Conservation (phyloP, 1,139 yeast genomes). For the Protomyces arabidopsidicola region DNA sequence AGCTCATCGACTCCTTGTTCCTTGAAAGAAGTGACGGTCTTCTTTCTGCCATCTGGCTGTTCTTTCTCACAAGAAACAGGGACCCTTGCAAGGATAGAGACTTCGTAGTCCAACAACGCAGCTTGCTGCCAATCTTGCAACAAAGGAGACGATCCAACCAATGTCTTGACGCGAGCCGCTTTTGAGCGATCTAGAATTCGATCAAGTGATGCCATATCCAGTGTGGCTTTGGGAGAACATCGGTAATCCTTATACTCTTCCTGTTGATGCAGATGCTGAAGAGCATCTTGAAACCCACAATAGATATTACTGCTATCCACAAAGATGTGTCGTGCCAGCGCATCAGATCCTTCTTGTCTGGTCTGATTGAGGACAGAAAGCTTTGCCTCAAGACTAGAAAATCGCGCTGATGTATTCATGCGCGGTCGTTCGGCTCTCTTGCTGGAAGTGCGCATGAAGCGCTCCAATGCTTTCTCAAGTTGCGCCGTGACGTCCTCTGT, state of each 20-base stretch:
- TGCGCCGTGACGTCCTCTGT: neutral
- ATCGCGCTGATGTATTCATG: neutral
- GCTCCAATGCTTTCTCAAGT: neutral
- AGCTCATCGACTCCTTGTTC: conserved; percentile 30
- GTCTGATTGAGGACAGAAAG: neutral
- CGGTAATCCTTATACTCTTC: neutral
- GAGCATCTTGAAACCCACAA: conserved; percentile 14
- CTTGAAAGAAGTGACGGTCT: neutral
- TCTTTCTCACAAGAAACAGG: neutral
- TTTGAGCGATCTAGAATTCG: conserved; percentile 18
- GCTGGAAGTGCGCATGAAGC: neutral
- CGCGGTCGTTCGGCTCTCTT: neutral
- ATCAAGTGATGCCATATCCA: conserved; percentile 24
- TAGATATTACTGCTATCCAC: conserved; percentile 27
- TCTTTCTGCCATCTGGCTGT: neutral
- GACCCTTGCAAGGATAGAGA: conserved; percentile 23
- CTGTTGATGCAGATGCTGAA: neutral
- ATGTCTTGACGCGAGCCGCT: conserved; percentile 1
- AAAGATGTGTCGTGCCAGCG: conserved; percentile 14
- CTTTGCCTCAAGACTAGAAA: neutral
- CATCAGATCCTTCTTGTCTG: neutral
- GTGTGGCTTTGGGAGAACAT: neutral
- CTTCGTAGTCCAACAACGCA: conserved; percentile 8
- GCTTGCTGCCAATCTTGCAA: conserved; percentile 21
- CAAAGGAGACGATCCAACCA: conserved; percentile 24